Evolutionary conservation across 805 yeast species (phyloP).

Genomic region (Clavispora santaluciae): DNA sequence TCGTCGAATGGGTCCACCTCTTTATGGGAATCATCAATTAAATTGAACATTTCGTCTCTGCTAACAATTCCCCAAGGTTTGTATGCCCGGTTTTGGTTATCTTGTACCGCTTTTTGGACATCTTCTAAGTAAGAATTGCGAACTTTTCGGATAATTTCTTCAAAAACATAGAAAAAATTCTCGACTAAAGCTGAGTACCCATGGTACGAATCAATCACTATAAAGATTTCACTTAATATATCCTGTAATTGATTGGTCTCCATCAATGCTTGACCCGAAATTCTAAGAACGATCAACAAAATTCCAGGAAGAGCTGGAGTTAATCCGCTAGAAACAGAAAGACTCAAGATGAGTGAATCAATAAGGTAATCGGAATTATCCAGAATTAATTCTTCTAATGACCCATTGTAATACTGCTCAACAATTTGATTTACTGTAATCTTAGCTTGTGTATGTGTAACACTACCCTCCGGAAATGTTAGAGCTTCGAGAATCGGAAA

Average conservation of each 20-base stretch:
- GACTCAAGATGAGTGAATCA: conserved; percentile 67
- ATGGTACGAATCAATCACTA: conserved; percentile 76
- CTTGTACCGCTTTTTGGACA: not conserved
- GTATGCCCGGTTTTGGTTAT: conserved; percentile 18
- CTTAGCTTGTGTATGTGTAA: conserved; percentile 52
- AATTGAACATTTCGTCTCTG: conserved; percentile 38
- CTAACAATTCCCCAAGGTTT: conserved; percentile 60
- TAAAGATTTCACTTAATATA: conserved; percentile 67
- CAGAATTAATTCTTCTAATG: conserved; percentile 50
- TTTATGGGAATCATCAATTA: conserved; percentile 36
- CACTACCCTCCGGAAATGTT: conserved; percentile 46
- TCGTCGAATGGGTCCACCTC: conserved; percentile 23
- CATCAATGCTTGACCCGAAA: conserved; percentile 65
- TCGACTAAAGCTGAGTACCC: conserved; percentile 70
- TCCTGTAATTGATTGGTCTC: conserved; percentile 59
- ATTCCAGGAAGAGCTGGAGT: conserved; percentile 72
- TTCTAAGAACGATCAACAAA: conserved; percentile 59
- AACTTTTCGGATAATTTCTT: conserved; percentile 51
- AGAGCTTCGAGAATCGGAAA: conserved; percentile 71
- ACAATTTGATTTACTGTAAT: conserved; percentile 43
- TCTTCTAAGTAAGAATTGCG: conserved; percentile 28
- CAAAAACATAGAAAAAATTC: conserved; percentile 69
- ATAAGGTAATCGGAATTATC: conserved; percentile 77
- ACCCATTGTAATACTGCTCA: conserved; percentile 47
- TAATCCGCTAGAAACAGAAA: conserved; percentile 61